phyloP scores from a whole-genome alignment of 441 rosid species.

The Brassica balearica region DNA sequence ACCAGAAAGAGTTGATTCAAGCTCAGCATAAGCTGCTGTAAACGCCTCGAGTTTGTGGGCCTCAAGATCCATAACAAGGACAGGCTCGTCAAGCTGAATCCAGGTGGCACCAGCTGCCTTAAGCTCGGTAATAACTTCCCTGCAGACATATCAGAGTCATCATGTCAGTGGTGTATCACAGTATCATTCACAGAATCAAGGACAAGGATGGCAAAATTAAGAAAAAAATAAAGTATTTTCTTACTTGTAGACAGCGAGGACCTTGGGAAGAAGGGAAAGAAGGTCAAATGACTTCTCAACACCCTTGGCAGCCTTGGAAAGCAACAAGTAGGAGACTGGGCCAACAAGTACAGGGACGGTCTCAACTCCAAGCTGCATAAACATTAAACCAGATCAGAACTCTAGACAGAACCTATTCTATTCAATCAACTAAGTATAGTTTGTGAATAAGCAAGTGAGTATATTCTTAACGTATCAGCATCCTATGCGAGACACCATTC shows the following conservation, averaged over 20 bases:
- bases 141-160: constrained; percentile 39
- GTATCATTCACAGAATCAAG: background rate
- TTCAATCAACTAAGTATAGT: background rate
- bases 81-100: constrained; percentile 97
- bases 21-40: constrained; percentile 73
- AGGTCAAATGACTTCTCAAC: constrained; percentile 84
- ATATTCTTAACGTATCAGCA: constrained; percentile 12
- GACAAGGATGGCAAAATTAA: background rate
- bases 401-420: constrained; percentile 9
- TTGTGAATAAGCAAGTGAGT: too few relatives aligned
- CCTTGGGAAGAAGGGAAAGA: constrained; percentile 84
- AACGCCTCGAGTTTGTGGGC: constrained; percentile 85
- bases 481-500: background rate
- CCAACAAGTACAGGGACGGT: constrained; percentile 95
- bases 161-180: constrained; percentile 32
- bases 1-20: constrained; percentile 86
- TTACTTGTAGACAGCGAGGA: constrained; percentile 92
- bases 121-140: constrained; percentile 92
- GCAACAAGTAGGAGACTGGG: constrained; percentile 93
- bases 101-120: constrained; percentile 98
- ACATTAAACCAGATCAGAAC: constrained; percentile 11
- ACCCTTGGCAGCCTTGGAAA: constrained; percentile 96
- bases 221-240: constrained; percentile 16
- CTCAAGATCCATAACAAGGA: constrained; percentile 92
- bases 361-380: constrained; percentile 75